Conservation (phyloP, 2,329 filamentous ascomycete species). For the Monosporascus sp. region DNA sequence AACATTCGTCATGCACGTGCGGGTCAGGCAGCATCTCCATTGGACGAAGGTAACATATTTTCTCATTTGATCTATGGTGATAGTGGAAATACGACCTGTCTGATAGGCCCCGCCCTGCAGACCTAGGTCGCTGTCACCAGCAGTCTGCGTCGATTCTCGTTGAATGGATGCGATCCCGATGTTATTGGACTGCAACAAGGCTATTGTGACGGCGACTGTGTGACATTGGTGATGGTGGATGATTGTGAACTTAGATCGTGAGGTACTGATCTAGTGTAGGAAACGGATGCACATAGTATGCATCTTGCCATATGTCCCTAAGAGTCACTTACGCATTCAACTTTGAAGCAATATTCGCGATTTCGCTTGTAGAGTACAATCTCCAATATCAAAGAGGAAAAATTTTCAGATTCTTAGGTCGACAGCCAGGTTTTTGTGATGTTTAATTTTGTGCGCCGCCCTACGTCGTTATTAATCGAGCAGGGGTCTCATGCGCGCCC, state of each 20-base stretch:
- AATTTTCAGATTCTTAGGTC: neutral
- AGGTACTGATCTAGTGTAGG: no score
- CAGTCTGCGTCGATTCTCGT: neutral
- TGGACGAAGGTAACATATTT: neutral
- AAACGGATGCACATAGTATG: no score
- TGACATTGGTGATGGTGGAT: neutral
- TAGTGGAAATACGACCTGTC: neutral
- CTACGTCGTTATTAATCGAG: neutral
- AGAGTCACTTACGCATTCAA: no score
- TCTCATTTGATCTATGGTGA: neutral
- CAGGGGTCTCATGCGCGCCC: neutral
- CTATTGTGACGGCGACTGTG: neutral
- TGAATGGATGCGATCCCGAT: neutral
- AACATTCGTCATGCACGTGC: neutral
- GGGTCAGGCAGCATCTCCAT: neutral
- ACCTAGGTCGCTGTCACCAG: neutral
- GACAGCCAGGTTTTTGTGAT: neutral
- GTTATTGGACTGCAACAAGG: neutral
- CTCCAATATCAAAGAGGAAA: neutral
- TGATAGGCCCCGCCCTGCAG: neutral
- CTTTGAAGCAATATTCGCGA: no score
- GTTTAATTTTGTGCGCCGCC: neutral
- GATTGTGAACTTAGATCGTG: no score
- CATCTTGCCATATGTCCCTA: no score
- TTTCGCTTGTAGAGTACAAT: neutral